Evolutionary conservation across 2,329 filamentous ascomycete genomes (phyloP), one percentile per base, ranked within the genome.

Genomic region (Achaetomium macrosporum): DNA sequence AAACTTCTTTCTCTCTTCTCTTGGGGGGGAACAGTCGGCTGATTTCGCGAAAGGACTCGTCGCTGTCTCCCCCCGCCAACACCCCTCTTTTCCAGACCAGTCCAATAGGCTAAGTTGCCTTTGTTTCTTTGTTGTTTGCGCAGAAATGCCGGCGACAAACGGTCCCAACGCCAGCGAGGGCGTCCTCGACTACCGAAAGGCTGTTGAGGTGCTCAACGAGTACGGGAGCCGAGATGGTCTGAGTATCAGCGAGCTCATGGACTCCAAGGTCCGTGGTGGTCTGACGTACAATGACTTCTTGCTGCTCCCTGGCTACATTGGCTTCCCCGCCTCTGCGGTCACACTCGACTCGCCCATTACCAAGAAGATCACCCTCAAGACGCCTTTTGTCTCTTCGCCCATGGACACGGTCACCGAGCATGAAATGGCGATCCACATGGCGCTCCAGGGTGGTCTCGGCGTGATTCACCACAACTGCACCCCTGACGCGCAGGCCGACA

Each of bases 361-460:
- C 63, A 96, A 95, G 82, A 85, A 90, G 66, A 95, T 99, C 73
- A 84, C 88, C 35, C 80, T 99, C 69, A 99, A 96, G 82, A 95
- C 91, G 7, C 93, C 93, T 56, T 91, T 99, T 67, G 83, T 97
- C 61, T 99, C 93, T 43, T 97, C 93, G 37, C 93, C 95, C 66
- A 99, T 99, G 93, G 93, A 99, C 76, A 99, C 93, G 10, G 93
- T 99, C 69, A 99, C 95, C 41, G 93, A 99, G 77, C 88, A 96
- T 75, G 92, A 95, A 71, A 99, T 99, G 95, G 95, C 93, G 60
- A 97, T 99, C 65, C 89, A 96, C 76, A 96, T 95, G 81, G 89
- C 89, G 48, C 80, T 93, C 31, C 86, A 93, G 68, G 89, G 89
- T 64, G 89, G 89, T 66, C 78, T 95, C 16, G 89, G 93, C 75